Conservation (phyloP, 164 flowering plant species). For the Buxus sempervirens region DNA sequence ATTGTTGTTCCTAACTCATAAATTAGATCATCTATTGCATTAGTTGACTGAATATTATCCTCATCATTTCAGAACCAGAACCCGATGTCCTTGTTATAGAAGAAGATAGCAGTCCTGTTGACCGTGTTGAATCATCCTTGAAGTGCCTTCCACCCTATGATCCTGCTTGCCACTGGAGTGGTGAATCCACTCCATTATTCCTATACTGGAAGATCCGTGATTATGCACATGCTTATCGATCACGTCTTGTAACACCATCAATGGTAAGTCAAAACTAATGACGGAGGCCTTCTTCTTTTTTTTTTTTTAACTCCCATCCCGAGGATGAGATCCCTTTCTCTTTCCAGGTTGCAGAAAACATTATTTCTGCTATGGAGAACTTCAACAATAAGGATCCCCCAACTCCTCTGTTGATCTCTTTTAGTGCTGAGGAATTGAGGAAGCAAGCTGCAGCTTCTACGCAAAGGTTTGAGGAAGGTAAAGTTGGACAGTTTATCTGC, state of each 20-base stretch:
- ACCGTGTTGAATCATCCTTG: slow-evolving; percentile 58
- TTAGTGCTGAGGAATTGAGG: slow-evolving; percentile 63
- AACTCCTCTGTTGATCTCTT: slow-evolving; percentile 62
- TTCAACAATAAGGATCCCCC: slow-evolving; percentile 53
- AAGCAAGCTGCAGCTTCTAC: slow-evolving; percentile 95
- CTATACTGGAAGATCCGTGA: slow-evolving; percentile 93
- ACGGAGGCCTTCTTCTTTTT: slow-evolving; percentile 1
- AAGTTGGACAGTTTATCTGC: not conserved
- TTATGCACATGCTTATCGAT: slow-evolving; percentile 85
- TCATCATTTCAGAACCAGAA: slow-evolving; percentile 53
- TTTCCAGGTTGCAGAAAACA: slow-evolving; percentile 73
- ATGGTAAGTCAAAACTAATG: slow-evolving; percentile 36
- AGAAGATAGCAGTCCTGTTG: slow-evolving; percentile 60
- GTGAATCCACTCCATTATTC: slow-evolving; percentile 40
- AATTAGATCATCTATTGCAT: not conserved
- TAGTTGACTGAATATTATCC: not conserved
- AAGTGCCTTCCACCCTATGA: slow-evolving; percentile 79
- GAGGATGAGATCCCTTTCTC: slow-evolving; percentile 11
- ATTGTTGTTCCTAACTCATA: not conserved
- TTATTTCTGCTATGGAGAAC: slow-evolving; percentile 67
- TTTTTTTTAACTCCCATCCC: too few species aligned
- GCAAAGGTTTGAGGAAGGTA: slow-evolving; percentile 88
- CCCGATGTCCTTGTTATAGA: slow-evolving; percentile 43
- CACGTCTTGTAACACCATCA: slow-evolving; percentile 60
- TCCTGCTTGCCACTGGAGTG: slow-evolving; percentile 40